A percentile compares a stretch with the other conserved stretches of the same genome.
Evolutionary conservation across 441 rosid species (phyloP).

Genomic region (Gossypium aridum): DNA sequence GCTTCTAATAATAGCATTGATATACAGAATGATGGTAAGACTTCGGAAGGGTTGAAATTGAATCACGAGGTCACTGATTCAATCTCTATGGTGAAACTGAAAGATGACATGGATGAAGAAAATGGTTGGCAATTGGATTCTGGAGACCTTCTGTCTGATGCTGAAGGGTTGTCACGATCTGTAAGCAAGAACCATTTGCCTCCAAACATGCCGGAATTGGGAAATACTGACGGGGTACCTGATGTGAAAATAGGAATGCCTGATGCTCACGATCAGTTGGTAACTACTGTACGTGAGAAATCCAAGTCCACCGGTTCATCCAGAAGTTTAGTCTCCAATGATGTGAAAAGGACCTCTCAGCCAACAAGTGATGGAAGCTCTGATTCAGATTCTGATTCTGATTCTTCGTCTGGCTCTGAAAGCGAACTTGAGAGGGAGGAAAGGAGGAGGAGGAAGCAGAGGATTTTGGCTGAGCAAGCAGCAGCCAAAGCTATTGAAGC

Average conservation of each 20-base stretch:
- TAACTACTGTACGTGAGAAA: slow-evolving; percentile 32
- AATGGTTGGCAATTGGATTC: slow-evolving; percentile 27
- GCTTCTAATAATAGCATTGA: slow-evolving; percentile 33
- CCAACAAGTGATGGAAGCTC: slow-evolving; percentile 36
- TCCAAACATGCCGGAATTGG: slow-evolving; percentile 20
- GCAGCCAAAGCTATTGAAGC: slow-evolving; percentile 74
- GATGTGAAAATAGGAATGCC: slow-evolving; percentile 27
- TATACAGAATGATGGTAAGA: slow-evolving; percentile 32
- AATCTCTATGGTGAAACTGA: slow-evolving; percentile 15
- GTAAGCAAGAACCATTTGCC: slow-evolving; percentile 21
- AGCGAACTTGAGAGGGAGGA: slow-evolving; percentile 80
- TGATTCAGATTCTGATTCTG: slow-evolving; percentile 59
- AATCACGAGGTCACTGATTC: slow-evolving; percentile 19
- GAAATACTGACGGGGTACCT: slow-evolving; percentile 24
- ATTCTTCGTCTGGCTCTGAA: slow-evolving; percentile 72
- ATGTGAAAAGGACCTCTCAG: slow-evolving; percentile 32
- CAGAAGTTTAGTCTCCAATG: slow-evolving; percentile 34
- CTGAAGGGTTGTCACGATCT: slow-evolving; percentile 24
- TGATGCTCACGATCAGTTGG: slow-evolving; percentile 31
- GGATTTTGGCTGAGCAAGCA: slow-evolving; percentile 68
- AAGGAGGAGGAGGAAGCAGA: slow-evolving; percentile 59
- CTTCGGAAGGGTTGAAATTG: slow-evolving; percentile 20
- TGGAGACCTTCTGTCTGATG: slow-evolving; percentile 13
- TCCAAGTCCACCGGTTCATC: slow-evolving; percentile 25
- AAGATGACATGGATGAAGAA: slow-evolving; percentile 25